Conservation (phyloP, 139 green algal genomes). For the Chlorella sp. region DNA sequence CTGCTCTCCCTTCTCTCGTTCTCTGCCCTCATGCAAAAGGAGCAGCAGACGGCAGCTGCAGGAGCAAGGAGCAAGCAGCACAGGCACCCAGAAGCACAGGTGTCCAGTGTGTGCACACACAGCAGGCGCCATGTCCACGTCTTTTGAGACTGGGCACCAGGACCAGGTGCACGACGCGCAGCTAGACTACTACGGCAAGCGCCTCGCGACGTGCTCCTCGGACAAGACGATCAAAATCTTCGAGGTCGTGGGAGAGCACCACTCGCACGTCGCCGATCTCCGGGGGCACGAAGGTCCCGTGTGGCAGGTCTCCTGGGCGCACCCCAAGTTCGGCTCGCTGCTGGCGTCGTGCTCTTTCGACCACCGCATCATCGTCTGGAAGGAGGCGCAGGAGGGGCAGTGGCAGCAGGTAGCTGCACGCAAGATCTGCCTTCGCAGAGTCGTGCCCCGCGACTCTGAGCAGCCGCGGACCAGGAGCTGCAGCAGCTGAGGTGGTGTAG, state of each 20-base stretch:
- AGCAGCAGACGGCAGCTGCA: no score
- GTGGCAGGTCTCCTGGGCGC: slow-evolving; percentile 85
- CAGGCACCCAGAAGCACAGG: no score
- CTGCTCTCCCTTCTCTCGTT: no score
- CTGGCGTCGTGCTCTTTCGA: slow-evolving; percentile 93
- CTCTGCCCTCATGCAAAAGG: no score
- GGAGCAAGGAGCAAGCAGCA: no score
- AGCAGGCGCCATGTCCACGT: no score
- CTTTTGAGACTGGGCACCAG: slow-evolving; percentile 49
- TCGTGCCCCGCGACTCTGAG: no score
- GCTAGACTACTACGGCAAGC: slow-evolving; percentile 96
- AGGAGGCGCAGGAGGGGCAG: slow-evolving; percentile 62
- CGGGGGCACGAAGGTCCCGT: slow-evolving; percentile 90
- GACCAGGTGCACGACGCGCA: slow-evolving; percentile 89
- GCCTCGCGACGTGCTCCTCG: slow-evolving; percentile 86
- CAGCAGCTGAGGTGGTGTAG: background rate
- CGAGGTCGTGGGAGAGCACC: slow-evolving; percentile 60
- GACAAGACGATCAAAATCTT: slow-evolving; percentile 90
- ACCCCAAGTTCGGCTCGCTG: slow-evolving; percentile 91
- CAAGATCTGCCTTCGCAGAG: no score
- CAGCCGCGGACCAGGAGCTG: no score
- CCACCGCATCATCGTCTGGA: slow-evolving; percentile 89
- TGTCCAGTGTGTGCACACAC: no score
- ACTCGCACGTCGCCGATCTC: slow-evolving; percentile 64
- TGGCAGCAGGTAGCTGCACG: slow-evolving; percentile 59